phyloP scores from a whole-genome alignment of 331 rosid genomes.

The Quercus tomentella region DNA sequence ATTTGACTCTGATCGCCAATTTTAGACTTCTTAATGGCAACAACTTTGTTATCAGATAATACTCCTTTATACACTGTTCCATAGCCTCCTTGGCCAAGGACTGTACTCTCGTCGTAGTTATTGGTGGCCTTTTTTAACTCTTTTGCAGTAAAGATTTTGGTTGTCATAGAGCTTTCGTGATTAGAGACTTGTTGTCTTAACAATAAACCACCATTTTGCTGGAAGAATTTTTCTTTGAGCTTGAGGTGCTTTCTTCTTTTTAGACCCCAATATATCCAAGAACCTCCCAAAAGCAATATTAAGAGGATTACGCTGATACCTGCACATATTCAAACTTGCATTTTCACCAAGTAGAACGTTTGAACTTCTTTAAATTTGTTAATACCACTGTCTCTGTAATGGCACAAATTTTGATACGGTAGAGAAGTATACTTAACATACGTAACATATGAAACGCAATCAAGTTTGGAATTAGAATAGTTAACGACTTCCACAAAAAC shows the following conservation, averaged over 20 bases:
- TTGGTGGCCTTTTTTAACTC: conserved; percentile 24
- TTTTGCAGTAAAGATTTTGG: conserved; percentile 13
- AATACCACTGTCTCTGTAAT: too few species aligned
- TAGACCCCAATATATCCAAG: background rate
- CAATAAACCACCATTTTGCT: conserved; percentile 21
- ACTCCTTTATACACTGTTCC: conserved; percentile 25
- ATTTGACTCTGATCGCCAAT: conserved; percentile 21
- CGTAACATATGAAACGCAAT: too few species aligned
- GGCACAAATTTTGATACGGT: too few species aligned
- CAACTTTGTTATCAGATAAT: conserved; percentile 11
- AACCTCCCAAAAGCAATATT: background rate
- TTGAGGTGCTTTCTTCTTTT: conserved; percentile 8
- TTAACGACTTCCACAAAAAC: too few species aligned
- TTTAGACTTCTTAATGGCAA: conserved; percentile 35
- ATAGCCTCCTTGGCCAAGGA: conserved; percentile 25
- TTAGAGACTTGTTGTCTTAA: conserved; percentile 10
- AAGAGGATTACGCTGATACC: background rate
- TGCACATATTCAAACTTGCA: background rate
- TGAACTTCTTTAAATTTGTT: too few species aligned
- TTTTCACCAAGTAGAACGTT: background rate
- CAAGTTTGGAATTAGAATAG: too few species aligned
- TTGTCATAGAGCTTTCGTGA: background rate
- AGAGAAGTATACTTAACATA: too few species aligned
- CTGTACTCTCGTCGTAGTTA: conserved; percentile 15
- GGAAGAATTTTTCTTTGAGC: conserved; percentile 8